Evolutionary conservation across 2,329 filamentous ascomycete genomes (phyloP), one percentile per base, ranked within the genome.

Genomic region (Pseudocercospora eumusae): DNA sequence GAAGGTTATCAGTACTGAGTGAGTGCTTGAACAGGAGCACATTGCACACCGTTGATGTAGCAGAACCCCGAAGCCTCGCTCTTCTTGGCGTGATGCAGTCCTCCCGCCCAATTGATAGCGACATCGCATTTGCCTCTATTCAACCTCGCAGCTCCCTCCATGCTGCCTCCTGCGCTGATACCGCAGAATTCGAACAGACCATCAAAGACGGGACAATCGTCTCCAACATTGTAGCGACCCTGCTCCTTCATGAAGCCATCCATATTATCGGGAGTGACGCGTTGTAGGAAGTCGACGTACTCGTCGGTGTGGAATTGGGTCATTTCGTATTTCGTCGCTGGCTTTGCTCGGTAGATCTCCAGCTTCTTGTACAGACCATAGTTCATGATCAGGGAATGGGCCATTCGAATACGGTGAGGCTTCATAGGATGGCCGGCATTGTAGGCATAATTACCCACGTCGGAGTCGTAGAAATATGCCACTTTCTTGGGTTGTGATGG

Each of bases 231-330:
- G 77, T 88, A 82, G 78, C 82, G 86, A 85, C 91, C 89, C 76
- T 98, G 93, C 76, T 99, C 95, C 70, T 93, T 90, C 69, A 88
- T 85, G 74, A 92, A 98, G 67, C 85, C 86, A 70, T 99, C 96
- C 91, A 98, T 98, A 75, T 99, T 99, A 80, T 99, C 95, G 1
- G 95, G 96, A 0, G 95, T 98, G 59, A 99, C 95, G 71, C 96
- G 96, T 65, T 86, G 85, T 47, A 89, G 79, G 72, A 89, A 89
- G 60, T 89, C 87, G 72, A 89, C 86, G 74, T 89, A 89, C 68
- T 89, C 87, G 75, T 89, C 87, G 8, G 87, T 89, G 75, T 89
- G 87, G 74, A 89, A 89, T 73, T 89, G 87, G 64, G 86, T 88
- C 86, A 89, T 89, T 72, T 89, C 87, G 73, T 86, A 86, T 70